Evolutionary conservation across 108 stramenopile species (phyloP).

Genomic region (Cyclotella baltica): DNA sequence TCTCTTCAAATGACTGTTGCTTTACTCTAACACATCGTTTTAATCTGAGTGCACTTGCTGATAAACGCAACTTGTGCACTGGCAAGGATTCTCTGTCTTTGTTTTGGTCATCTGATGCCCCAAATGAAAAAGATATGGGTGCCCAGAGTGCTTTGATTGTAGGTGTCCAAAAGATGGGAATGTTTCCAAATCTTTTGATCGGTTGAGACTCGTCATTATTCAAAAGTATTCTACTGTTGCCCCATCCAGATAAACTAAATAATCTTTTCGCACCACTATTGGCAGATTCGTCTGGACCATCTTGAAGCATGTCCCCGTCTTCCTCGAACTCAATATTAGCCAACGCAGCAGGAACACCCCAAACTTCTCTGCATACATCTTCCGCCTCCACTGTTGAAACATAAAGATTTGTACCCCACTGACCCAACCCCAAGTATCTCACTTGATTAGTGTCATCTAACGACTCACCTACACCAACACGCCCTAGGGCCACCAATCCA

Average conservation of each 20-base stretch:
- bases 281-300: conserved; percentile 10
- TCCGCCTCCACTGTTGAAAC: conserved; percentile 59
- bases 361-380: conserved; percentile 54
- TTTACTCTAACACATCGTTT: conserved; percentile 26
- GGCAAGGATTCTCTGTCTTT: conserved; percentile 31
- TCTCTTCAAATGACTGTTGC: conserved; percentile 9
- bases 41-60: conserved; percentile 57
- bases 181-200: conserved; percentile 39
- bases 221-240: conserved; percentile 42
- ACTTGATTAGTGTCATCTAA: background rate
- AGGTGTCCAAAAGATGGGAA: conserved; percentile 68
- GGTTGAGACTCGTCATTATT: background rate
- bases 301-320: conserved; percentile 20
- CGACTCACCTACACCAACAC: conserved; percentile 21
- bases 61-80: conserved; percentile 57
- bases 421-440: conserved; percentile 44
- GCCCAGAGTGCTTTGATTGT: conserved; percentile 71
- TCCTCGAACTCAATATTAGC: conserved; percentile 56
- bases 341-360: conserved; percentile 62
- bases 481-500: conserved; percentile 40
- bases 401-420: conserved; percentile 65
- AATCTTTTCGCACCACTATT: conserved; percentile 1
- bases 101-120: background rate
- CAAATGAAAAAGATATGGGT: conserved; percentile 32
- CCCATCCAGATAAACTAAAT: conserved; percentile 57